Conservation (phyloP, 768 basidiomycete species). For the Tylopilus felleus region DNA sequence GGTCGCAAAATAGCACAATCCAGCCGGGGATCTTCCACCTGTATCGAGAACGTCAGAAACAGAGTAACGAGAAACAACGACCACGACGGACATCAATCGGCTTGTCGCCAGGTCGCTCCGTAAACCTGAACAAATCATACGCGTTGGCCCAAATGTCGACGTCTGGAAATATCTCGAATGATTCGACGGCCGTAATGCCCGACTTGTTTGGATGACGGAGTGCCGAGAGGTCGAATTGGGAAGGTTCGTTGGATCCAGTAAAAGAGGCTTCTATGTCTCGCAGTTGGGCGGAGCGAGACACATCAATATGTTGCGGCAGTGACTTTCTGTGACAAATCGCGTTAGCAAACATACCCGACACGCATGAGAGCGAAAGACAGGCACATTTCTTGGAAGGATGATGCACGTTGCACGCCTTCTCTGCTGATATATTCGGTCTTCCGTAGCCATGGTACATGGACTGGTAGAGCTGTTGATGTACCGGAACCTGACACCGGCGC, state of each 20-base stretch:
- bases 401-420: constrained; percentile 47
- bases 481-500: constrained; percentile 22
- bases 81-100: constrained; percentile 53
- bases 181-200: constrained; percentile 69
- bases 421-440: constrained; percentile 88
- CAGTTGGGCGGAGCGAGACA: constrained; percentile 72
- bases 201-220: constrained; percentile 81
- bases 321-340: constrained; percentile 42
- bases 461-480: constrained; percentile 44
- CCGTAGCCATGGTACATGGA: constrained; percentile 85
- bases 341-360: not conserved
- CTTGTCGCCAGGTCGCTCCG: constrained; percentile 82
- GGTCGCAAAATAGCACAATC: constrained; percentile 85
- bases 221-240: constrained; percentile 52
- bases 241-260: constrained; percentile 47
- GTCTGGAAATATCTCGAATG: constrained; percentile 82
- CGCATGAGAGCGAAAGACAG: constrained; percentile 19
- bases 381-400: constrained; percentile 52
- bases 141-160: constrained; percentile 85
- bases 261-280: constrained; percentile 80
- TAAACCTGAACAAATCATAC: constrained; percentile 82
- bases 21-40: constrained; percentile 76
- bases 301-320: constrained; percentile 52
- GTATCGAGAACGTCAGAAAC: not conserved
- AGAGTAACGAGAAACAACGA: not conserved